Conservation (phyloP, 108 stramenopile species). For the Schizochytrium sp. region DNA sequence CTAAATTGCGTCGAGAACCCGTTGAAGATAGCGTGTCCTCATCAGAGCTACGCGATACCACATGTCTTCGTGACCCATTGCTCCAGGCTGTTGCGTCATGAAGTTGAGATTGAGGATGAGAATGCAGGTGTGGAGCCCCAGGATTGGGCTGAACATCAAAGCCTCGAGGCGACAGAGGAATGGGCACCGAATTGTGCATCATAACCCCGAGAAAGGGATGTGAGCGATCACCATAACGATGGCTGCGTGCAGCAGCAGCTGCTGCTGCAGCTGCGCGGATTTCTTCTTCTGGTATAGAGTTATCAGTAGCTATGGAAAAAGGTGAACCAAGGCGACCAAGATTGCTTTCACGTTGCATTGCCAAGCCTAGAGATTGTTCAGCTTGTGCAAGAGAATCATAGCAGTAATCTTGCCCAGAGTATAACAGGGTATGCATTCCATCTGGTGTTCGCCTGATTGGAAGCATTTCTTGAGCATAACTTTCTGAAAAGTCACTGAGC, state of each 20-base stretch:
- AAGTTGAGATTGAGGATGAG: too few species aligned
- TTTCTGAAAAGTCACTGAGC: conserved; percentile 10
- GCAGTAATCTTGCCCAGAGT: neutral
- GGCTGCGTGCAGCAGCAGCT: neutral
- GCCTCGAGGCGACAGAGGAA: neutral
- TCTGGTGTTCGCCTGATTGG: conserved; percentile 30
- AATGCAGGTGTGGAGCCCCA: too few species aligned
- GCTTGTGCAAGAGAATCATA: conserved; percentile 8
- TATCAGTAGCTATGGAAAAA: neutral
- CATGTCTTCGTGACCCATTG: neutral
- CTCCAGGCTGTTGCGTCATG: too few species aligned
- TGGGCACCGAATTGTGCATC: neutral
- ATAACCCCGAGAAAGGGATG: neutral
- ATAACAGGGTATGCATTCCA: neutral
- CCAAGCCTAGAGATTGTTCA: neutral
- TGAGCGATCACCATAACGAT: neutral
- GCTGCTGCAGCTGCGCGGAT: conserved; percentile 14
- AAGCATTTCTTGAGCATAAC: conserved; percentile 20
- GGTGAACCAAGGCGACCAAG: neutral
- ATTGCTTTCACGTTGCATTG: neutral
- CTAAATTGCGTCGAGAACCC: neutral
- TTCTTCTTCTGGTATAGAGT: neutral
- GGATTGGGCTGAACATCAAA: neutral
- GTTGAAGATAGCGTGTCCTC: neutral
- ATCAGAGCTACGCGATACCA: neutral